Evolutionary conservation across 2,329 filamentous ascomycete species (phyloP).

Genomic region (Curvularia eragrostidis): DNA sequence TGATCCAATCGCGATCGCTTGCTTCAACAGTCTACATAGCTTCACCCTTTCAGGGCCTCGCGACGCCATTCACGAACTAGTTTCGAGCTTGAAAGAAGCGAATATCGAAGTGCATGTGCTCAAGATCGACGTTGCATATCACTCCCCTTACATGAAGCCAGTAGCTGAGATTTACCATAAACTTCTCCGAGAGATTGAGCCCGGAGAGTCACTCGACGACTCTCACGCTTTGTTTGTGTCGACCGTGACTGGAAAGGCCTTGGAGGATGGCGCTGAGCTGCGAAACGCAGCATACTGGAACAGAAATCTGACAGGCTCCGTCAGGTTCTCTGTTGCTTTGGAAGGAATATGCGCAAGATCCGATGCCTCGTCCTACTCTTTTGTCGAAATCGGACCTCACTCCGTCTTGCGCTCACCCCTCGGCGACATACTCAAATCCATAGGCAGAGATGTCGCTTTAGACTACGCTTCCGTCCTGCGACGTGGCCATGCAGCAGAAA

Average conservation of each 20-base stretch:
- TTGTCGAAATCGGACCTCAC: slow-evolving; percentile 32
- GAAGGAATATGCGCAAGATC: slow-evolving; percentile 15
- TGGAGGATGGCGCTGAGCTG: slow-evolving; percentile 2
- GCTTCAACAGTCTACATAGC: slow-evolving; percentile 48
- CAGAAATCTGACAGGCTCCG: slow-evolving; percentile 21
- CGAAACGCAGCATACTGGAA: slow-evolving; percentile 24
- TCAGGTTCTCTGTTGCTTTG: slow-evolving; percentile 29
- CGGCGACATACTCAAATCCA: slow-evolving; percentile 12
- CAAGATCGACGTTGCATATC: slow-evolving; percentile 54
- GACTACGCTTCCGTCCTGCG: slow-evolving; percentile 22
- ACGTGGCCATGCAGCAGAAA: slow-evolving; percentile 12
- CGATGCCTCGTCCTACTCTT: slow-evolving; percentile 7
- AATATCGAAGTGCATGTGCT: slow-evolving; percentile 50
- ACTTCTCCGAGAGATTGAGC: slow-evolving; percentile 10
- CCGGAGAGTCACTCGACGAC: background rate
- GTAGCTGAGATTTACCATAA: slow-evolving; percentile 26
- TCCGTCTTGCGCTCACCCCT: slow-evolving; percentile 22
- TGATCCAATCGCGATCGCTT: slow-evolving; percentile 24
- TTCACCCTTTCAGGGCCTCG: slow-evolving; percentile 21
- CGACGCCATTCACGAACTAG: slow-evolving; percentile 45
- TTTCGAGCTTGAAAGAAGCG: slow-evolving; percentile 43
- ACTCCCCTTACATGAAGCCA: slow-evolving; percentile 52
- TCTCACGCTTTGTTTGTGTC: slow-evolving; percentile 15
- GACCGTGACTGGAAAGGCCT: slow-evolving; percentile 14
- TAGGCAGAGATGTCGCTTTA: slow-evolving; percentile 1